Evolutionary conservation across 371 early-diverging fungal genomes (phyloP), one percentile per base, ranked within the genome.

Genomic region (Circinella minor): DNA sequence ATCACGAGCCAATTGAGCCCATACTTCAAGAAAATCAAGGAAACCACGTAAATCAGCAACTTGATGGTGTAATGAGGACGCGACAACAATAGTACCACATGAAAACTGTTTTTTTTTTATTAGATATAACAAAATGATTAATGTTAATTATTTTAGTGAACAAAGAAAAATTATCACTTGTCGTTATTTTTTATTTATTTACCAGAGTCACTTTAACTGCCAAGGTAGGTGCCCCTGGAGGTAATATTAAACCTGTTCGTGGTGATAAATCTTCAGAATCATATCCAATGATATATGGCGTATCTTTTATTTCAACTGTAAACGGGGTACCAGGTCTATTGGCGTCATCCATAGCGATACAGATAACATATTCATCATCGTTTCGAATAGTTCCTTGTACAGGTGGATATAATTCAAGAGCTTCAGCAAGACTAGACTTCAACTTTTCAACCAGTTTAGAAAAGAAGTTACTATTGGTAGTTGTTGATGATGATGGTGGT

Each of bases 141-240:
- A 27, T 27, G 27, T 27, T 27, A 2, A 27, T 27, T 27, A 2
- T 27, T 27, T 27, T 27, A 2, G 27, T 27, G 1, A 27, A 27
- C 2, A 27, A 27, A 11, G 47, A 47, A 15, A 11, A 11, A 11
- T 47, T 1, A 15, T 15, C 11, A 11, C 6, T 47, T 36, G 17
- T 34, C 61, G 11, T 36, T 47, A 15, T 63, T 14, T 14, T 8
- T 4, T 36, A 27, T 18, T 55, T 15, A 55, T 55, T 65, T 72
- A 79, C 82, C 80, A 71, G 68, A 14, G 79, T 82, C 18, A 82
- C 71, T 75, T 82, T 82, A 3, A 78, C 81, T 9, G 79, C 77
- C 4, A 82, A 68, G 34, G 48, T 66, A 43, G 71, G 72, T 10
- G 81, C 68, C 27, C 18, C 39, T 13, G 72, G 70, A 60, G 77